Percentiles rank a stretch among this genome's conserved stretches.
Conservation (phyloP, 2,329 filamentous ascomycete genomes). For the Elsinoe australis region DNA sequence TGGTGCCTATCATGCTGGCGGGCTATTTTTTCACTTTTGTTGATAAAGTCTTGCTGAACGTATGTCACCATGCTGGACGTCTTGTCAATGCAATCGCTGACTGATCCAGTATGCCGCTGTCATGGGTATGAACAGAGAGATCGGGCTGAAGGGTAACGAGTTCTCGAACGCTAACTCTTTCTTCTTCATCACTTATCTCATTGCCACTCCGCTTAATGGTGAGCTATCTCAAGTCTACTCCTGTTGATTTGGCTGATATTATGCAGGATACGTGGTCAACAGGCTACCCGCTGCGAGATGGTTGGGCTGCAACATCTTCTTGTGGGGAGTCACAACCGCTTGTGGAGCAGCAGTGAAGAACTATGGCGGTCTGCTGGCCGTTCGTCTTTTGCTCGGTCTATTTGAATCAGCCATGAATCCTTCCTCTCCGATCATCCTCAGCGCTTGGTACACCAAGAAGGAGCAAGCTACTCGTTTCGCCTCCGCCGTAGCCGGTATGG, state of each 20-base stretch:
- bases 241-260: too few relatives aligned
- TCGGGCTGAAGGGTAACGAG: conserved; percentile 47
- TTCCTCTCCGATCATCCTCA: conserved; percentile 45
- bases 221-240: conserved; percentile 25
- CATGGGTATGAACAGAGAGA: conserved; percentile 53
- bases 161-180: conserved; percentile 30
- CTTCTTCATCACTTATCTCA: conserved; percentile 41
- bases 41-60: conserved; percentile 28
- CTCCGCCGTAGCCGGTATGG: conserved; percentile 58
- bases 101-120: conserved; percentile 59
- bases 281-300: conserved; percentile 45
- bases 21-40: conserved; percentile 55
- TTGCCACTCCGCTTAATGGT: conserved; percentile 56
- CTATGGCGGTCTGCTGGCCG: conserved; percentile 40
- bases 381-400: conserved; percentile 42
- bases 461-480: conserved; percentile 58
- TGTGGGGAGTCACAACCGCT: conserved; percentile 41
- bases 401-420: conserved; percentile 47
- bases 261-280: conserved; percentile 55
- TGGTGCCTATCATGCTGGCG: conserved; percentile 53
- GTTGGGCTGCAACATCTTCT: conserved; percentile 32
- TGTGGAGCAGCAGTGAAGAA: conserved; percentile 40
- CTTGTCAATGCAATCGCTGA: conserved; percentile 49
- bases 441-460: conserved; percentile 32
- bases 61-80: conserved; percentile 34